Conservation (phyloP, 176 grass and related monocot species). For the Triticum monococcum region DNA sequence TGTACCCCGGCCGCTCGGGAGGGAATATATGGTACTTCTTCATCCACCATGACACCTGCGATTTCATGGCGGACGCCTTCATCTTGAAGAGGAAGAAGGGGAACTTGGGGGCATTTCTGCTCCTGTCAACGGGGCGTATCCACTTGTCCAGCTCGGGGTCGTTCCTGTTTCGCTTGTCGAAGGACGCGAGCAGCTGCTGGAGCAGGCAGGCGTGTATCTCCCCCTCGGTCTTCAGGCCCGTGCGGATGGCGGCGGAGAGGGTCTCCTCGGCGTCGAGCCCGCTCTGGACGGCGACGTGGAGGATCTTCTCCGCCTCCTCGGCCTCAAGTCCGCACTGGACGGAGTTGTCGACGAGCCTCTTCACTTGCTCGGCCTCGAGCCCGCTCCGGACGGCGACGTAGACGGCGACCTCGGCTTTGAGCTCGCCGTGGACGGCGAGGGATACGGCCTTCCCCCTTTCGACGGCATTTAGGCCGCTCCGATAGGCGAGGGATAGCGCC, state of each 20-base stretch:
- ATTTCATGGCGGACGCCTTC: neutral
- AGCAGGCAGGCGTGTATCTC: neutral
- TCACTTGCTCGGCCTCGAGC: neutral
- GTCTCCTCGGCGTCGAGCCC: neutral
- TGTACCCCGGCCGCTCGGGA: neutral
- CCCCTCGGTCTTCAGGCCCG: neutral
- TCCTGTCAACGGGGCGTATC: neutral
- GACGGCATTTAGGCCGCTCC: neutral
- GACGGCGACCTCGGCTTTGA: neutral
- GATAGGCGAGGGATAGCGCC: neutral
- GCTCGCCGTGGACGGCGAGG: neutral
- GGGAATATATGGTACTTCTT: neutral
- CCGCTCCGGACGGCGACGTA: neutral
- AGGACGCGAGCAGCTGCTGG: neutral
- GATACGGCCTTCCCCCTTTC: neutral
- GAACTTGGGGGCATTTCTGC: neutral
- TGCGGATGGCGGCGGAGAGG: neutral
- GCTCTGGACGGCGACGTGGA: neutral
- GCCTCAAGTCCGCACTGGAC: neutral
- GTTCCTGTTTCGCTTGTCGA: neutral
- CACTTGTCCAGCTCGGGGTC: neutral
- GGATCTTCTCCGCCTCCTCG: neutral
- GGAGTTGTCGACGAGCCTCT: neutral
- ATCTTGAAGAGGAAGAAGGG: constrained; percentile 8
- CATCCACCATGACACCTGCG: neutral